phyloP scores from a whole-genome alignment of 2,329 filamentous ascomycete genomes.

The Aspergillus cejpii region DNA sequence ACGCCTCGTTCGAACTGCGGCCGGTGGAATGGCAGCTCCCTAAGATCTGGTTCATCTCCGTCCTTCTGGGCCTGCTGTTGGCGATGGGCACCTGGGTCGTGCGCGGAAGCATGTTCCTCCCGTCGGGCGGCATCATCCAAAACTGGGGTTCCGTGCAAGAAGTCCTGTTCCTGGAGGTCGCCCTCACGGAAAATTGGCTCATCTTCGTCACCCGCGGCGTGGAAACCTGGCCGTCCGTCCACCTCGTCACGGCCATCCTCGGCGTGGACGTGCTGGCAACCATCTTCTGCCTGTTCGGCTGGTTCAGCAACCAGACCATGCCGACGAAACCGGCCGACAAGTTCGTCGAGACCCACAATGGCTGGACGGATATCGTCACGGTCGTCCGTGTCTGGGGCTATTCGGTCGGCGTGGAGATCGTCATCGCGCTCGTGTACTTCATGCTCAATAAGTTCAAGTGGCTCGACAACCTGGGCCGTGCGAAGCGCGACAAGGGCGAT shows the following conservation, averaged over 20 bases:
- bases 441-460: conserved; percentile 41
- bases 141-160: conserved; percentile 69
- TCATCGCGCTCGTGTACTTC: conserved; percentile 48
- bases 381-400: conserved; percentile 48
- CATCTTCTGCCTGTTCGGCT: conserved; percentile 69
- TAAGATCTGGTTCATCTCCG: conserved; percentile 69
- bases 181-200: conserved; percentile 89
- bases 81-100: conserved; percentile 68
- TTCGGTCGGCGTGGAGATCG: conserved; percentile 47
- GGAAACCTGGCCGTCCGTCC: conserved; percentile 66
- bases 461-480: conserved; percentile 45
- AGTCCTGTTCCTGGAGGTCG: conserved; percentile 82
- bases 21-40: conserved; percentile 77
- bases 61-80: conserved; percentile 57
- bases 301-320: conserved; percentile 55
- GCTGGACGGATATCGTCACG: conserved; percentile 54
- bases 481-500: conserved; percentile 43
- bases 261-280: conserved; percentile 66
- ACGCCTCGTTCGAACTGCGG: conserved; percentile 68
- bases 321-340: conserved; percentile 21
- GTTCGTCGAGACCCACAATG: conserved; percentile 41
- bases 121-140: conserved; percentile 64
- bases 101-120: conserved; percentile 63
- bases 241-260: conserved; percentile 63
- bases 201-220: conserved; percentile 89